Evolutionary conservation across 1,139 yeast species (phyloP).

Genomic region (Blastobotrys aristatus): DNA sequence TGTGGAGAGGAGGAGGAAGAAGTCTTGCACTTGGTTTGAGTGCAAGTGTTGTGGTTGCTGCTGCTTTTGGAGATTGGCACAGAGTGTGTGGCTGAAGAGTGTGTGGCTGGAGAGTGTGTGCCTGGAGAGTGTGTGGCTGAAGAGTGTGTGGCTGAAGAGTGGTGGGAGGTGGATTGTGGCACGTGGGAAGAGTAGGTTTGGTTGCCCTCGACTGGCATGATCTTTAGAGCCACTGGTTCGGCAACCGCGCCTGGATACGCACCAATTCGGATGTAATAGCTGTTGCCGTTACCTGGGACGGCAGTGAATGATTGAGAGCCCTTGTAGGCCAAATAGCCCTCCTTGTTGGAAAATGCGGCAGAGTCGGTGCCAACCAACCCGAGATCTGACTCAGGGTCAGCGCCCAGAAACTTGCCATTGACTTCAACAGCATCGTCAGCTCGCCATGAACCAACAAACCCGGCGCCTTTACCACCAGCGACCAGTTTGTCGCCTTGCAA

Average conservation of each 20-base stretch:
- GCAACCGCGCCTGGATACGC: conserved; percentile 12
- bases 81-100: neutral
- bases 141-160: neutral
- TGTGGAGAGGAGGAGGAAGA: no score
- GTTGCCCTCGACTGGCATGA: neutral
- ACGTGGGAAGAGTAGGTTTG: neutral
- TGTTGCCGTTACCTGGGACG: conserved; percentile 14
- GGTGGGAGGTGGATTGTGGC: neutral
- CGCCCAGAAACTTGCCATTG: neutral
- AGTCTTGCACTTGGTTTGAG: no score
- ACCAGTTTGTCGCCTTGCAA: conserved; percentile 3
- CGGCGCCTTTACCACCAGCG: conserved; percentile 11
- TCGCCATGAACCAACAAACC: conserved; percentile 8
- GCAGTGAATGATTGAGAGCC: conserved; percentile 19
- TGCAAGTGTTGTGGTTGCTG: no score
- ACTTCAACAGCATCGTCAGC: neutral
- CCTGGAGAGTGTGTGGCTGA: neutral
- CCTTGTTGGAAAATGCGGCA: conserved; percentile 4
- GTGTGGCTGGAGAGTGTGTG: neutral
- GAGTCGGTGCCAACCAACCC: neutral
- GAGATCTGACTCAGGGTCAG: neutral
- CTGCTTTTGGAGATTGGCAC: no score
- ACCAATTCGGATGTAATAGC: conserved; percentile 17
- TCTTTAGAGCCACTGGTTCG: conserved; percentile 16
- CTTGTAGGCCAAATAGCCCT: conserved; percentile 16